Percentiles rank a stretch among this genome's conserved stretches.
These are phyloP conservation scores for Articulospora tetracladia DNA, from an alignment of 495 filamentous ascomycete genomes.

Conservation along the genomic window DNA sequence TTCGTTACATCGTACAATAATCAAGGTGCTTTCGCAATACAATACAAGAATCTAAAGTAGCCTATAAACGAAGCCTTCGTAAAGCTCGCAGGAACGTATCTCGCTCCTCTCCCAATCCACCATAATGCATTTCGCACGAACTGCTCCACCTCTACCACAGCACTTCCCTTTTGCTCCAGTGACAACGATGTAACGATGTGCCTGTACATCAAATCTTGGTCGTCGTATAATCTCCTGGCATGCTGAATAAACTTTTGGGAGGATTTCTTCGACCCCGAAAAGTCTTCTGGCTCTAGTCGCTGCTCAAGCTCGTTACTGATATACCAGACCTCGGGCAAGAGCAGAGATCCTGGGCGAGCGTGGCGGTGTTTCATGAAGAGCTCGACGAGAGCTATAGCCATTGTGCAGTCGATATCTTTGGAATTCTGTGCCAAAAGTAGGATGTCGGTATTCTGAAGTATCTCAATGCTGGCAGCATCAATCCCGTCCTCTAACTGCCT, in stretches of 20 bases:
- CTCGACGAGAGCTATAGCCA: neutral
- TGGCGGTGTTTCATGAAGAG: neutral
- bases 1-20: too few species aligned
- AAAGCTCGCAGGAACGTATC: neutral
- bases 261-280: neutral
- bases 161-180: neutral
- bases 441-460: neutral
- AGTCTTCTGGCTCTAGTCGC: too few species aligned
- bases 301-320: neutral
- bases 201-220: neutral
- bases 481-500: neutral
- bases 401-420: neutral
- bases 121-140: neutral
- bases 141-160: neutral
- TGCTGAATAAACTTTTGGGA: neutral
- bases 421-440: neutral
- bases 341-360: neutral
- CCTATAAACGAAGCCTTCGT: neutral
- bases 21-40: too few species aligned
- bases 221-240: neutral
- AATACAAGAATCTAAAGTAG: conserved; percentile 1
- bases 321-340: conserved; percentile 5
- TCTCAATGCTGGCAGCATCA: neutral
- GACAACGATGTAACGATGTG: neutral
- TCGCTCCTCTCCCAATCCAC: conserved; percentile 6